phyloP scores from a whole-genome alignment of 2,329 filamentous ascomycete species.

The Fusarium sp. region DNA sequence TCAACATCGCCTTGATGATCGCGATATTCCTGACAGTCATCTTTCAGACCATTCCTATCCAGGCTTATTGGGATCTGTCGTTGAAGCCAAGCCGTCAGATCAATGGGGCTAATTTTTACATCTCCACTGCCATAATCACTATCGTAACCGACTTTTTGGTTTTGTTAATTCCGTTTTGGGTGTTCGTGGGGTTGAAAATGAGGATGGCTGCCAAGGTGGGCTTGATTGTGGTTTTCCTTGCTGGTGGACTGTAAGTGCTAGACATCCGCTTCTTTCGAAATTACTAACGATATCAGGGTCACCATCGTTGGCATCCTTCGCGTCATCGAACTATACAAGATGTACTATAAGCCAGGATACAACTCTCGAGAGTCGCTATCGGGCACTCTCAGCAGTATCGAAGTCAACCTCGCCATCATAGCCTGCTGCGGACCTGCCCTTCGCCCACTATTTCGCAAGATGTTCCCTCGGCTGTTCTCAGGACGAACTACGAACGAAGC shows the following conservation, averaged over 20 bases:
- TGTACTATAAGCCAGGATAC: constrained; percentile 40
- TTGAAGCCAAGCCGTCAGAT: constrained; percentile 21
- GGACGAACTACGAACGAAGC: not conserved
- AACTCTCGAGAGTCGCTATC: constrained; percentile 44
- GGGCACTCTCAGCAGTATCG: constrained; percentile 50
- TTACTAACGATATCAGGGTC: constrained; percentile 28
- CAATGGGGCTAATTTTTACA: constrained; percentile 52
- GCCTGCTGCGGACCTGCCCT: constrained; percentile 51
- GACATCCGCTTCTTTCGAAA: accelerated
- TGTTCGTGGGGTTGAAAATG: constrained; percentile 57
- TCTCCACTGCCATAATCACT: constrained; percentile 53
- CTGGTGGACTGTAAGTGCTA: constrained; percentile 53
- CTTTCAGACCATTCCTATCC: constrained; percentile 56
- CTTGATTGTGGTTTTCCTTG: constrained; percentile 55
- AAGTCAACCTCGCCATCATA: constrained; percentile 55
- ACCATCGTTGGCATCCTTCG: constrained; percentile 51
- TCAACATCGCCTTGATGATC: constrained; percentile 46
- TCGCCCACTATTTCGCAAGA: constrained; percentile 33
- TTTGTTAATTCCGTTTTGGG: constrained; percentile 54
- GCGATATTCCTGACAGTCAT: constrained; percentile 53
- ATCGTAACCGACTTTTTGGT: constrained; percentile 58
- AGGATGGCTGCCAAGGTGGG: constrained; percentile 51
- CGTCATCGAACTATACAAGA: constrained; percentile 43
- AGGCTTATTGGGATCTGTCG: constrained; percentile 49
- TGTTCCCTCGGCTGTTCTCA: constrained; percentile 43